These are phyloP conservation scores for Cucumis melo DNA, from an alignment of 306 rosid genomes.

Conservation along the genomic window DNA sequence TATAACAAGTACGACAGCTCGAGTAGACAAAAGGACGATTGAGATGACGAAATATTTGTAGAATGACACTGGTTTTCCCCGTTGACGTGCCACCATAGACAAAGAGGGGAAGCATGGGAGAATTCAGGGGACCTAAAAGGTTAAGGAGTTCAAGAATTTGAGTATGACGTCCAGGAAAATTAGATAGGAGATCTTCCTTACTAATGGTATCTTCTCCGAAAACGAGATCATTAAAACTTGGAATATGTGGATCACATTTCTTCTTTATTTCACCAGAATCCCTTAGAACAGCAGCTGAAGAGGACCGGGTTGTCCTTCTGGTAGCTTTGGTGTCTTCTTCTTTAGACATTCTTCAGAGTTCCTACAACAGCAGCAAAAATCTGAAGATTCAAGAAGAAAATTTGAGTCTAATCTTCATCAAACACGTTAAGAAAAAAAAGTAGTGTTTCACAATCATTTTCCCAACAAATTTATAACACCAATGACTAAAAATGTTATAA, in stretches of 20 bases:
- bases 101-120: slow-evolving; percentile 70
- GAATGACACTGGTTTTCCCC: slow-evolving; percentile 67
- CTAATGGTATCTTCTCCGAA: slow-evolving; percentile 59
- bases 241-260: slow-evolving; percentile 20
- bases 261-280: slow-evolving; percentile 19
- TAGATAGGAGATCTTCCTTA: slow-evolving; percentile 40
- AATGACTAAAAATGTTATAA: neutral
- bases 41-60: slow-evolving; percentile 58
- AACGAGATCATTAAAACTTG: slow-evolving; percentile 44
- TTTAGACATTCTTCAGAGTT: slow-evolving; percentile 30
- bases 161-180: slow-evolving; percentile 50
- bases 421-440: neutral
- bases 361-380: neutral
- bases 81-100: slow-evolving; percentile 67
- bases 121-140: slow-evolving; percentile 61
- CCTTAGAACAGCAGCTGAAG: slow-evolving; percentile 25
- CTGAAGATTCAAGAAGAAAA: neutral
- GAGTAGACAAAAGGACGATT: slow-evolving; percentile 73
- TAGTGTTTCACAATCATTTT: neutral
- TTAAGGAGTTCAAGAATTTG: slow-evolving; percentile 54
- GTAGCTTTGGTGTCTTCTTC: slow-evolving; percentile 33
- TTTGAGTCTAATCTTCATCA: neutral
- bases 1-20: slow-evolving; percentile 72
- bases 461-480: neutral
- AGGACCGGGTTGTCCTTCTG: slow-evolving; percentile 61